Evolutionary conservation across 257 asterid genomes (phyloP).

Genomic region (Capsicum chinense): DNA sequence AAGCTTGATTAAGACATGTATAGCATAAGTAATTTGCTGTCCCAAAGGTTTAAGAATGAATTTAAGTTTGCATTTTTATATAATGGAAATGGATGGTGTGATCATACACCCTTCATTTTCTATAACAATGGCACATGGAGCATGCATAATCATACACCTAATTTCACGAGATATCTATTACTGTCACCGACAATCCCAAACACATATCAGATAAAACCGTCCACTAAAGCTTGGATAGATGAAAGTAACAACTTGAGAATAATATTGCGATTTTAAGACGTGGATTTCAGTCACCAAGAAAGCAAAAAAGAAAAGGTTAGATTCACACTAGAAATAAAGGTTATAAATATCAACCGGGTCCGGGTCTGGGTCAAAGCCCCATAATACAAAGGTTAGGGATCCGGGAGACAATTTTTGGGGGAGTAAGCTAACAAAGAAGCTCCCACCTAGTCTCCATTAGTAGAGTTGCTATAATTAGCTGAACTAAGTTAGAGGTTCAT

Average conservation of each 20-base stretch:
- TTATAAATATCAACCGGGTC: slow-evolving; percentile 22
- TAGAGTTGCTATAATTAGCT: slow-evolving; percentile 47
- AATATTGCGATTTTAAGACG: no score
- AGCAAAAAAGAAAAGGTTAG: no score
- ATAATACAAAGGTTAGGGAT: slow-evolving; percentile 51
- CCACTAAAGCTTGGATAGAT: neutral
- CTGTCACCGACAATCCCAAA: neutral
- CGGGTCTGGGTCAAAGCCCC: slow-evolving; percentile 26
- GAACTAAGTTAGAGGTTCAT: slow-evolving; percentile 51
- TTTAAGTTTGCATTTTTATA: neutral
- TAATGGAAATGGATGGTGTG: no score
- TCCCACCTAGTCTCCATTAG: slow-evolving; percentile 48
- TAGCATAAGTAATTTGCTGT: no score
- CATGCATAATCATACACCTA: no score
- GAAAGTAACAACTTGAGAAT: no score
- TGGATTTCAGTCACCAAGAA: no score
- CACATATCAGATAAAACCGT: no score
- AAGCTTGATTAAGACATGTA: neutral
- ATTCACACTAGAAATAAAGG: slow-evolving; percentile 19
- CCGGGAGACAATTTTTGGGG: slow-evolving; percentile 39
- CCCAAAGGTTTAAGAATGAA: neutral
- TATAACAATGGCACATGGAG: no score
- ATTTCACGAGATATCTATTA: no score
- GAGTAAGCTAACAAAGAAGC: slow-evolving; percentile 42
- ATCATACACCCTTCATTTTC: no score